phyloP scores from a whole-genome alignment of 129 eudicot genomes.

The Escallonia rubra region DNA sequence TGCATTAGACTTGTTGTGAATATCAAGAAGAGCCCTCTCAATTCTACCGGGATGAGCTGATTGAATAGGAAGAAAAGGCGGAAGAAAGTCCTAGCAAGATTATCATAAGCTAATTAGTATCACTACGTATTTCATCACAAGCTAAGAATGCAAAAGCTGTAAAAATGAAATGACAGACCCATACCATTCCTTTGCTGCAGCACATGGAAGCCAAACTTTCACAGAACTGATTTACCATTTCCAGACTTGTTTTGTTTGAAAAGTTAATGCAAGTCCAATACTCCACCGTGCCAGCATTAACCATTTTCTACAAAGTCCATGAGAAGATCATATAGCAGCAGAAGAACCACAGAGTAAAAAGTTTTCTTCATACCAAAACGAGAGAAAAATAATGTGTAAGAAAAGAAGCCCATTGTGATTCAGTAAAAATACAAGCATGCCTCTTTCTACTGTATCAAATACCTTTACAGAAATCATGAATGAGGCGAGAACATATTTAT shows the following conservation, averaged over 20 bases:
- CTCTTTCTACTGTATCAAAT: neutral
- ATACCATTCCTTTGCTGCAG: slow-evolving; percentile 71
- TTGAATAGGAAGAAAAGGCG: slow-evolving; percentile 35
- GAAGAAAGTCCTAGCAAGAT: slow-evolving; percentile 42
- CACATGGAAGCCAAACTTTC: slow-evolving; percentile 53
- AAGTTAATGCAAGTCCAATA: slow-evolving; percentile 65
- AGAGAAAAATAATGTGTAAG: no score
- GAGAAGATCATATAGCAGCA: neutral
- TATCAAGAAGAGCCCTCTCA: slow-evolving; percentile 41
- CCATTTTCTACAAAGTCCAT: slow-evolving; percentile 53
- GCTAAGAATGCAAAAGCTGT: neutral
- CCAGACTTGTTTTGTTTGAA: slow-evolving; percentile 26
- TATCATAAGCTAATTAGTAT: neutral
- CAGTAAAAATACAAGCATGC: neutral
- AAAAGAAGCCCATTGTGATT: no score
- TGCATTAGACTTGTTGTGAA: slow-evolving; percentile 13
- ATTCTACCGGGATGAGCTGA: slow-evolving; percentile 24
- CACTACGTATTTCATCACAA: neutral
- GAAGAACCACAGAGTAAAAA: neutral
- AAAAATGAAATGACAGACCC: neutral
- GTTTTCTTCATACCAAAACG: no score
- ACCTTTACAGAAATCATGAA: neutral
- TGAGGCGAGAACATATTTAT: neutral
- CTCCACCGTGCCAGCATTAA: slow-evolving; percentile 52
- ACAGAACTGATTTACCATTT: slow-evolving; percentile 33